These are phyloP conservation scores for Pezicula rhizophila DNA, from an alignment of 2,329 filamentous ascomycete species.

Conservation along the genomic window DNA sequence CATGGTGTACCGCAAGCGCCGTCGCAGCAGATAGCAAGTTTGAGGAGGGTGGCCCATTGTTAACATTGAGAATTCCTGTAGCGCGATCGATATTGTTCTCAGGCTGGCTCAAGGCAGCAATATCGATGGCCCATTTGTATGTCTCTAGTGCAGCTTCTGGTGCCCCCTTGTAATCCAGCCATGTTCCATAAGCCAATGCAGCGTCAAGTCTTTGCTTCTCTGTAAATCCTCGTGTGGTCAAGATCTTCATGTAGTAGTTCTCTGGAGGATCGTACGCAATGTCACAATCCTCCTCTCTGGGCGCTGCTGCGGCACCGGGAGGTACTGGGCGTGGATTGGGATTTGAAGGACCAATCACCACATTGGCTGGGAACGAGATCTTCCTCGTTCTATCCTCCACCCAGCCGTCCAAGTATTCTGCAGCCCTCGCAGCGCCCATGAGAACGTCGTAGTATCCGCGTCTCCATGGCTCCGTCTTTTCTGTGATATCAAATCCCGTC, in stretches of 20 bases:
- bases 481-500: slow-evolving; percentile 30
- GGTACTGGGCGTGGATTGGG: slow-evolving; percentile 70
- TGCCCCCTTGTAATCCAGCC: slow-evolving; percentile 71
- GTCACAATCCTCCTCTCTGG: slow-evolving; percentile 70
- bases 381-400: slow-evolving; percentile 61
- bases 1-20: slow-evolving; percentile 71
- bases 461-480: slow-evolving; percentile 76
- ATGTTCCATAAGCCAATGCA: slow-evolving; percentile 76
- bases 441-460: slow-evolving; percentile 79
- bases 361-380: slow-evolving; percentile 63
- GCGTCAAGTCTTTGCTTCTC: slow-evolving; percentile 76
- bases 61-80: slow-evolving; percentile 59
- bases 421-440: slow-evolving; percentile 68
- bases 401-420: slow-evolving; percentile 78
- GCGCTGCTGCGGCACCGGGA: slow-evolving; percentile 53
- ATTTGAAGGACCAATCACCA: slow-evolving; percentile 78
- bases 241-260: slow-evolving; percentile 71
- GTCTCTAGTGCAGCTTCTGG: slow-evolving; percentile 62
- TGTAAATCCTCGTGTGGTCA: slow-evolving; percentile 75
- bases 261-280: slow-evolving; percentile 65
- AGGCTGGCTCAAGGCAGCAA: slow-evolving; percentile 55
- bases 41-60: slow-evolving; percentile 51
- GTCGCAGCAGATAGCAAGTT: slow-evolving; percentile 75
- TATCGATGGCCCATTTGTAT: slow-evolving; percentile 70
- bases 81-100: slow-evolving; percentile 50